Percentiles rank a stretch among this genome's conserved stretches.
Conservation (phyloP, 2,329 filamentous ascomycete species). For the Eurotiales sp. region DNA sequence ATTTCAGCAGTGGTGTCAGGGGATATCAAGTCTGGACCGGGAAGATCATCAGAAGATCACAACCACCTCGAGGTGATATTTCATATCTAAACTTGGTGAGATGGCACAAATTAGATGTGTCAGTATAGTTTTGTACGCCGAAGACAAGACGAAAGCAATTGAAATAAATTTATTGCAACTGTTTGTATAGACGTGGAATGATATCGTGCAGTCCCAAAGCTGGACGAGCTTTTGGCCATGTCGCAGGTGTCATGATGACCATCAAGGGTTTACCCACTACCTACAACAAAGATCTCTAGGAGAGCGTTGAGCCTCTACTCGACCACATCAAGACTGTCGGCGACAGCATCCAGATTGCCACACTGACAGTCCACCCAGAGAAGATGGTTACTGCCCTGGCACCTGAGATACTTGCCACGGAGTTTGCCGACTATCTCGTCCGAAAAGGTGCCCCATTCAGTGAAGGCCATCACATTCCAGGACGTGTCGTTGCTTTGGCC, state of each 20-base stretch:
- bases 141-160: no score
- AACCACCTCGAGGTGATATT: no score
- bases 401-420: conserved; percentile 73
- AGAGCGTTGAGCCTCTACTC: conserved; percentile 79
- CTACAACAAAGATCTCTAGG: conserved; percentile 92
- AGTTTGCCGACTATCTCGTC: conserved; percentile 48
- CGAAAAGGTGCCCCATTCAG: conserved; percentile 65
- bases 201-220: no score
- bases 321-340: conserved; percentile 77
- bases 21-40: no score
- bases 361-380: conserved; percentile 64
- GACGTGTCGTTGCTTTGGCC: conserved; percentile 66
- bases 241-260: conserved; percentile 75
- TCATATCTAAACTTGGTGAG: no score
- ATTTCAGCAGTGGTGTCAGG: no score
- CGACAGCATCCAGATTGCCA: conserved; percentile 80
- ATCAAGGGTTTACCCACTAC: conserved; percentile 72
- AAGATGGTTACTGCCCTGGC: conserved; percentile 77
- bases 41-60: no score
- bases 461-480: conserved; percentile 75
- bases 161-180: no score
- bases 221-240: conserved; percentile 77
- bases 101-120: no score
- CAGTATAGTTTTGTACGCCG: no score
- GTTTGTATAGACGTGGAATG: no score